Conservation (phyloP, 2,329 filamentous ascomycete genomes). For the Claviceps pazoutovae region DNA sequence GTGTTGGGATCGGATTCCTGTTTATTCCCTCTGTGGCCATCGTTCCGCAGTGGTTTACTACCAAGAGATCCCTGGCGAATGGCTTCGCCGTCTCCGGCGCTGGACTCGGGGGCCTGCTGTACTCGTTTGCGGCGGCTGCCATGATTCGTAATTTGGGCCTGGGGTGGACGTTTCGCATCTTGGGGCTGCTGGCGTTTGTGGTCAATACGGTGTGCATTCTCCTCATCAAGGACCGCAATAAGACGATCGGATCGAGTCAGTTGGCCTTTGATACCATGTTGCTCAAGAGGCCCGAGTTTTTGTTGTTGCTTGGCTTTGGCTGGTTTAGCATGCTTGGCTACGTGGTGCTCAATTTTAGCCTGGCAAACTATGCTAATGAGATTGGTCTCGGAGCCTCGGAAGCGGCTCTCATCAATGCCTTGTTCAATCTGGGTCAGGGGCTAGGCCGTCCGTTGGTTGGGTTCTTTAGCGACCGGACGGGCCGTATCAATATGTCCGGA, state of each 20-base stretch:
- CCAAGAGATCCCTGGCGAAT: slow-evolving; percentile 54
- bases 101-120: slow-evolving; percentile 60
- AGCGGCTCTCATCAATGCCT: slow-evolving; percentile 56
- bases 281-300: slow-evolving; percentile 47
- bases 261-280: slow-evolving; percentile 50
- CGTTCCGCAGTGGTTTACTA: slow-evolving; percentile 61
- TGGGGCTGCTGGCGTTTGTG: slow-evolving; percentile 48
- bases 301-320: slow-evolving; percentile 52
- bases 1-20: slow-evolving; percentile 63
- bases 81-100: slow-evolving; percentile 54
- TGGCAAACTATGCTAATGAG: slow-evolving; percentile 57
- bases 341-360: slow-evolving; percentile 60
- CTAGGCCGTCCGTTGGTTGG: slow-evolving; percentile 60
- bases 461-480: slow-evolving; percentile 54
- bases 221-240: slow-evolving; percentile 58
- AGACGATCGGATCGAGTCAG: slow-evolving; percentile 52
- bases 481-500: slow-evolving; percentile 59
- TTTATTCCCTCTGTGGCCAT: slow-evolving; percentile 58
- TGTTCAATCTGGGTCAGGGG: slow-evolving; percentile 55
- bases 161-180: slow-evolving; percentile 51
- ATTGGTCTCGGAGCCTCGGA: slow-evolving; percentile 54
- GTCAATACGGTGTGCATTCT: slow-evolving; percentile 51
- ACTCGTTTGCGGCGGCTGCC: slow-evolving; percentile 51
- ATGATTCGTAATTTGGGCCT: slow-evolving; percentile 53
- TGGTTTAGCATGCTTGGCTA: slow-evolving; percentile 63